Percentiles rank a stretch among this genome's conserved stretches.
phyloP scores from a whole-genome alignment of 2,329 filamentous ascomycete genomes.

The Paraconiothyrium sp. region DNA sequence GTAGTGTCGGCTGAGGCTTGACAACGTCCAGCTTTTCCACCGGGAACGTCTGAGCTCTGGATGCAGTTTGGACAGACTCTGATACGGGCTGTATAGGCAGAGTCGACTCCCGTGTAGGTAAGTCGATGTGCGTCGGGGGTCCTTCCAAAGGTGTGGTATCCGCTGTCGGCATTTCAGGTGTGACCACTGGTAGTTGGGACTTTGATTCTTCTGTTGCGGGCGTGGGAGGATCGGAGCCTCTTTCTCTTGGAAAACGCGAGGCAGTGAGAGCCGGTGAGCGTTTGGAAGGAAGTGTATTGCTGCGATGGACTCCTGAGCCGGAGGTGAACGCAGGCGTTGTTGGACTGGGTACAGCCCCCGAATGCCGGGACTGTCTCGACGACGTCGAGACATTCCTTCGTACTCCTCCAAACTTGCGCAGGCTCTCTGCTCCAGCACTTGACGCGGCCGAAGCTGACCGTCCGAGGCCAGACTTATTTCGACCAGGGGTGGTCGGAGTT shows the following conservation, averaged over 20 bases:
- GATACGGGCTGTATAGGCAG: constrained; percentile 16
- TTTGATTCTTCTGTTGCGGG: constrained; percentile 50
- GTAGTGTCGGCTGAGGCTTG: constrained; percentile 24
- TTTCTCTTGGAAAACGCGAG: constrained; percentile 47
- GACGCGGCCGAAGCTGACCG: constrained; percentile 74
- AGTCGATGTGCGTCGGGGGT: constrained; percentile 9
- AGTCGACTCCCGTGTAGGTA: constrained; percentile 6
- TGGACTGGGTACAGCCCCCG: constrained; percentile 75
- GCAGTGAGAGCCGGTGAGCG: constrained; percentile 75
- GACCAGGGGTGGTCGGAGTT: constrained; percentile 57
- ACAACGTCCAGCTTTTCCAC: constrained; percentile 38
- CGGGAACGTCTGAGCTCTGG: constrained; percentile 32
- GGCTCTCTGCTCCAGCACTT: constrained; percentile 87
- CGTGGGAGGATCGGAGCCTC: constrained; percentile 63
- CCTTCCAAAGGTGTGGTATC: background rate
- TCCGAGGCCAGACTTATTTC: constrained; percentile 67
- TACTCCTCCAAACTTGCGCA: constrained; percentile 80
- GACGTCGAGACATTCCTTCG: constrained; percentile 92
- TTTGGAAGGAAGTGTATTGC: constrained; percentile 94
- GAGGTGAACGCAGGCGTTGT: constrained; percentile 50
- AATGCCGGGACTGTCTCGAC: constrained; percentile 83
- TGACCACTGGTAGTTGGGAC: constrained; percentile 29
- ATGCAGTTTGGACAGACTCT: constrained; percentile 19
- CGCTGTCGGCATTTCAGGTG: constrained; percentile 18
- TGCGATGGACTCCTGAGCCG: constrained; percentile 71